Conservation (phyloP, 257 asterid genomes). For the Ballota nigra region DNA sequence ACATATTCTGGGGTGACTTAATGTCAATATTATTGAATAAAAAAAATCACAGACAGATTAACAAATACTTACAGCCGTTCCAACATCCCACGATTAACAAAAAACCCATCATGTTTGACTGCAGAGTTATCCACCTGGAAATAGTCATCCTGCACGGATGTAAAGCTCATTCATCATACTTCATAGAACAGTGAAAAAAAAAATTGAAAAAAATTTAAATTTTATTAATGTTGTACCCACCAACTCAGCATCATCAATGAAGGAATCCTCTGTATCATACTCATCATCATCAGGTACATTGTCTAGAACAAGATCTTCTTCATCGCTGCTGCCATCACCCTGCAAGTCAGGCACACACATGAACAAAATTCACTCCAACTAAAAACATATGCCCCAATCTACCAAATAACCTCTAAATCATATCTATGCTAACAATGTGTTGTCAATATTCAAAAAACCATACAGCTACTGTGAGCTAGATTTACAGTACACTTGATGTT, state of each 20-base stretch:
- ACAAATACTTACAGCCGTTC: constrained; percentile 67
- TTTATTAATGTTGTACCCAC: constrained; percentile 42
- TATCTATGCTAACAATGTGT: not conserved
- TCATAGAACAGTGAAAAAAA: too few relatives aligned
- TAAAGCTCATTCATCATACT: constrained; percentile 6
- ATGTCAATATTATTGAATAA: not conserved
- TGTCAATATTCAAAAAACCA: not conserved
- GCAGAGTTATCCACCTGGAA: constrained; percentile 84
- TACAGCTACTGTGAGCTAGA: not conserved
- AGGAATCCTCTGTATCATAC: constrained; percentile 88
- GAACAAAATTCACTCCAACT: not conserved
- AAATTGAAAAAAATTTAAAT: not conserved
- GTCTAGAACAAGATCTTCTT: constrained; percentile 73
- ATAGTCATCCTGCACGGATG: constrained; percentile 73
- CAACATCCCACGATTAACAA: constrained; percentile 83
- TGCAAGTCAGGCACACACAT: constrained; percentile 22
- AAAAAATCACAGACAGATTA: not conserved
- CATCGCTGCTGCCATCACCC: constrained; percentile 82
- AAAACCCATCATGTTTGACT: constrained; percentile 82
- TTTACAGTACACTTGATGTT: not conserved
- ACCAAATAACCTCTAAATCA: not conserved
- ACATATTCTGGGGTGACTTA: not conserved
- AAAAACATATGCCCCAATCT: not conserved
- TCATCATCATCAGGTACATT: constrained; percentile 87
- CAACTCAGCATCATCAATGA: constrained; percentile 87